These are phyloP conservation scores for Erodium maritimum DNA, from an alignment of 345 rosid genomes.

Conservation along the genomic window DNA sequence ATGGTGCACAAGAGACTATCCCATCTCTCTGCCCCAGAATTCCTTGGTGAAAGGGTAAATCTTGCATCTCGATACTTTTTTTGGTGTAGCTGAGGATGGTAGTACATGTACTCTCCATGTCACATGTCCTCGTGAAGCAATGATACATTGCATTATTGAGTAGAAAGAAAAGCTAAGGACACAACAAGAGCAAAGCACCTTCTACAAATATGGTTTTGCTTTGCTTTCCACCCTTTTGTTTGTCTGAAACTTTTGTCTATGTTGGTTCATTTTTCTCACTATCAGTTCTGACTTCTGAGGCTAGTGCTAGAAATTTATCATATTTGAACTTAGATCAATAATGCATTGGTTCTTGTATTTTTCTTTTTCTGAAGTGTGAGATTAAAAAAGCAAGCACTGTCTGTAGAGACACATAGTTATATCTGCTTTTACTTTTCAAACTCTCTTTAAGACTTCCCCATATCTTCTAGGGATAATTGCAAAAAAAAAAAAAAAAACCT, in stretches of 20 bases:
- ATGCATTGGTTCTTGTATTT: slow-evolving; percentile 16
- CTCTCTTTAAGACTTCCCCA: slow-evolving; percentile 65
- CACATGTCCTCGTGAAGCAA: background rate
- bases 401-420: background rate
- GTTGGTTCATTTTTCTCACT: too few species aligned
- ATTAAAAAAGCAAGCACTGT: slow-evolving; percentile 23
- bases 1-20: background rate
- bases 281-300: background rate
- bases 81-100: background rate
- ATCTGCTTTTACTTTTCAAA: slow-evolving; percentile 43
- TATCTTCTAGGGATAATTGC: too few species aligned
- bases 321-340: background rate
- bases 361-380: slow-evolving; percentile 29
- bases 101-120: background rate
- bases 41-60: background rate
- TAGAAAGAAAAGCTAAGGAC: background rate
- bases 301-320: background rate
- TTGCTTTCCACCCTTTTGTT: too few species aligned
- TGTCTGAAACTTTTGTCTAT: too few species aligned
- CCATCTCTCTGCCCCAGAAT: background rate
- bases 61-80: background rate
- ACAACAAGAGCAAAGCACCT: too few species aligned
- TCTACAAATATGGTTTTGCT: background rate
- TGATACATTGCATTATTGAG: background rate
- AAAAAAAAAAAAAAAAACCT: too few species aligned